Evolutionary conservation across 139 green algal species (phyloP).

Genomic region (Chlamydomonas applanata): DNA sequence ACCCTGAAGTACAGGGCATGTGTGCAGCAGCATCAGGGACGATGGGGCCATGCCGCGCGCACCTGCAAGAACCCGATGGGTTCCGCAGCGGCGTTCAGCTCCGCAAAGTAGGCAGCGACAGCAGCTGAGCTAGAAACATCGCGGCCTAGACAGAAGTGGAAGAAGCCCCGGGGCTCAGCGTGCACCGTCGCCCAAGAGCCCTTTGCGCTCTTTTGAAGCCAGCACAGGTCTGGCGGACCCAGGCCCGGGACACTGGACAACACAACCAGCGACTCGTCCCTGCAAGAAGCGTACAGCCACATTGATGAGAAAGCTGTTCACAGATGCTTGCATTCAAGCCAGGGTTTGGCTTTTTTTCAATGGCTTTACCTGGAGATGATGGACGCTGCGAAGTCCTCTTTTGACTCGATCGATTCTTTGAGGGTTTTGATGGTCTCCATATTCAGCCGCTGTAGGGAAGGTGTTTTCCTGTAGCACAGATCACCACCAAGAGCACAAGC

Average conservation of each 20-base stretch:
- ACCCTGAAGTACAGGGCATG: neutral
- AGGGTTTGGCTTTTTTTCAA: neutral
- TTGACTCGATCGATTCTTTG: too few relatives aligned
- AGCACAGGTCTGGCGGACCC: conserved; percentile 63
- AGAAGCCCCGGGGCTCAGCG: conserved; percentile 50
- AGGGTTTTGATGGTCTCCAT: too few relatives aligned
- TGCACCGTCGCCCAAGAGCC: conserved; percentile 4
- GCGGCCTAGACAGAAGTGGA: conserved; percentile 51
- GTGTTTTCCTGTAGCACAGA: too few relatives aligned
- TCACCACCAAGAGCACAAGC: too few relatives aligned
- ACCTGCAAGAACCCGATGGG: conserved; percentile 37
- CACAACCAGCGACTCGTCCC: neutral
- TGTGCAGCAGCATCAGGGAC: neutral
- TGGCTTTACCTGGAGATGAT: neutral
- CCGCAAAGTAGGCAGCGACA: conserved; percentile 63
- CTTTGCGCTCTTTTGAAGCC: conserved; percentile 51
- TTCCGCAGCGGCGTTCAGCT: conserved; percentile 42
- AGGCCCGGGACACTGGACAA: conserved; percentile 20
- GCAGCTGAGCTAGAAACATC: conserved; percentile 50
- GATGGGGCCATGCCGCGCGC: neutral
- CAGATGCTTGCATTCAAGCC: too few relatives aligned
- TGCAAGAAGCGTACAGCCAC: neutral
- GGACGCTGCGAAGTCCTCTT: neutral
- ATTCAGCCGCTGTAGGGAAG: too few relatives aligned
- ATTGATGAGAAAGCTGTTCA: neutral